Evolutionary conservation across 2,329 filamentous ascomycete species (phyloP).

Genomic region (Bipolaris zeicola): DNA sequence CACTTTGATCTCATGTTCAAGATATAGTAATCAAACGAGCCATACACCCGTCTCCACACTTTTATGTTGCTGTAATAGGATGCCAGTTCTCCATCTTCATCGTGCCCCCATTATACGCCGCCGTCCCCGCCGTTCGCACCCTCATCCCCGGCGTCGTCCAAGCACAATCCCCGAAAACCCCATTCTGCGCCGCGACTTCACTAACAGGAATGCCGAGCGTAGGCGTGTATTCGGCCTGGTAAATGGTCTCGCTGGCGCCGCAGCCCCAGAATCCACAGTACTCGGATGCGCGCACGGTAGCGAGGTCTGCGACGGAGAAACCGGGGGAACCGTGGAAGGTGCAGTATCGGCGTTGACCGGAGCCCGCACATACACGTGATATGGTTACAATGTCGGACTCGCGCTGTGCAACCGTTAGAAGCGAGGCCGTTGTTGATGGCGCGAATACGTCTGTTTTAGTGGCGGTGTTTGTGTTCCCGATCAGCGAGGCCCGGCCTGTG

Average conservation of each 20-base stretch:
- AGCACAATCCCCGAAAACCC: neutral
- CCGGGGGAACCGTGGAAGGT: neutral
- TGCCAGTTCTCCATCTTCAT: neutral
- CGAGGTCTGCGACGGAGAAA: neutral
- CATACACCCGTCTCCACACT: neutral
- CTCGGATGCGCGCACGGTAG: neutral
- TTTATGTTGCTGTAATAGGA: neutral
- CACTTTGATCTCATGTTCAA: neutral
- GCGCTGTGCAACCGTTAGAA: neutral
- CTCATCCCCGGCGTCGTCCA: neutral
- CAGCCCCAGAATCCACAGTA: neutral
- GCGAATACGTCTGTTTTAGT: neutral
- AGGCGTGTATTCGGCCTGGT: neutral
- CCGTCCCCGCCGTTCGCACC: neutral
- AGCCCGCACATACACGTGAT: neutral
- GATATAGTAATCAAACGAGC: neutral
- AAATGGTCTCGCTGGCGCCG: neutral
- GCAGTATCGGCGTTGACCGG: neutral
- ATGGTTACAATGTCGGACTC: neutral
- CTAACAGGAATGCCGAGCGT: neutral
- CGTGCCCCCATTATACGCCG: neutral
- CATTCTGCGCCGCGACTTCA: neutral
- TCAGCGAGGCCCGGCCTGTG: neutral
- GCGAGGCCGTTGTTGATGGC: neutral
- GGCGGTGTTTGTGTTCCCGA: neutral